phyloP scores from a whole-genome alignment of 208 protist genomes.

The Crithidia sp. region DNA sequence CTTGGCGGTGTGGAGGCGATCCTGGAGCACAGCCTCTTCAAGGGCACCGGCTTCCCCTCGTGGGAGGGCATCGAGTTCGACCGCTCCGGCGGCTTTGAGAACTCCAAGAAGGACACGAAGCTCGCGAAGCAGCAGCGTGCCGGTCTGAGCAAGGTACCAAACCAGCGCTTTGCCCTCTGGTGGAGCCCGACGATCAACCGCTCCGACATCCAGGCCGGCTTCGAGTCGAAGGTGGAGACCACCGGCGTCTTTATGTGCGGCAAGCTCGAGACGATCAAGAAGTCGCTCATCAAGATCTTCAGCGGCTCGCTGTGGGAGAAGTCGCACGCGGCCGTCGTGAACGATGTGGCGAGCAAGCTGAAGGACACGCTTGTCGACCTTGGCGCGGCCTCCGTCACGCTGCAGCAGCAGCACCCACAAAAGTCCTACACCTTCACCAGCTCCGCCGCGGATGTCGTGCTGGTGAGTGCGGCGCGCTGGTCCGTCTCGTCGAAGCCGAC shows the following conservation, averaged over 20 bases:
- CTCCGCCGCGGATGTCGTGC: constrained; percentile 96
- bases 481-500: constrained; percentile 93
- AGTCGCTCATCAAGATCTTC: constrained; percentile 99
- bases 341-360: constrained; percentile 98
- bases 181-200: constrained; percentile 99
- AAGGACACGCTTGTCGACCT: constrained; percentile 99
- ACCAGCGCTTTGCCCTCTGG: constrained; percentile 99
- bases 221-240: constrained; percentile 99
- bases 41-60: constrained; percentile 99
- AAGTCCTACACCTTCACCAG: constrained; percentile 93
- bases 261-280: constrained; percentile 99
- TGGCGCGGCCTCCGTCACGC: constrained; percentile 96
- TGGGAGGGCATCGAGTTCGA: constrained; percentile 99
- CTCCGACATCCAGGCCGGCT: constrained; percentile 99
- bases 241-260: constrained; percentile 99
- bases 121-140: constrained; percentile 99
- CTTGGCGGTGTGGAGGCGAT: constrained; percentile 99
- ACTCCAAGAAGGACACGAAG: constrained; percentile 99
- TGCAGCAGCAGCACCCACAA: constrained; percentile 98
- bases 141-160: constrained; percentile 99
- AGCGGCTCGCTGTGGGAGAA: constrained; percentile 99
- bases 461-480: constrained; percentile 97
- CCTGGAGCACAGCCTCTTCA: constrained; percentile 99
- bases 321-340: constrained; percentile 99
- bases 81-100: constrained; percentile 98